A percentile compares a stretch with the other conserved stretches of the same genome.
phyloP scores from a whole-genome alignment of 2,329 filamentous ascomycete genomes.

The Capronia epimyces region DNA sequence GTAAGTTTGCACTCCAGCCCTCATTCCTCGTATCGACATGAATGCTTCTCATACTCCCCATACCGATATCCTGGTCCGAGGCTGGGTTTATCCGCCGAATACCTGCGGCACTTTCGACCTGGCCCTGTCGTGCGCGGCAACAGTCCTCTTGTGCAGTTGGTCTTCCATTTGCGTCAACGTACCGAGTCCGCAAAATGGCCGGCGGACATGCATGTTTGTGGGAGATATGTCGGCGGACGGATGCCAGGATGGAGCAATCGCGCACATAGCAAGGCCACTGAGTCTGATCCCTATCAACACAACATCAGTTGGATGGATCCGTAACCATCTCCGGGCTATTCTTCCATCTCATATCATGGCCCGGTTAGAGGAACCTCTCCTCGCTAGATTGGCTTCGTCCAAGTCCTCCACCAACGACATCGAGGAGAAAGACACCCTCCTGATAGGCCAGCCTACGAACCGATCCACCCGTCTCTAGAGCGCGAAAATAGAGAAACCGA shows the following conservation, averaged over 20 bases:
- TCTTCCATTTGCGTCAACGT: background rate
- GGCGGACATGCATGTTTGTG: too few species aligned
- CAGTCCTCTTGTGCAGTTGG: constrained; percentile 2
- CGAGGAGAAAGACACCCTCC: constrained; percentile 58
- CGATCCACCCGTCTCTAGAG: constrained; percentile 37
- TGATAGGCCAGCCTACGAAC: constrained; percentile 48
- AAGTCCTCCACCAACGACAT: constrained; percentile 51
- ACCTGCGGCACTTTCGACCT: background rate
- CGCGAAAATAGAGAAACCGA: constrained; percentile 65
- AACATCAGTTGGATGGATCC: background rate
- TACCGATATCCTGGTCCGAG: background rate
- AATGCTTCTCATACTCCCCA: background rate
- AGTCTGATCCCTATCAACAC: too few species aligned
- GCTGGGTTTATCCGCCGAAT: background rate
- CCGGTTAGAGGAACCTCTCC: constrained; percentile 47
- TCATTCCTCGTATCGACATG: background rate
- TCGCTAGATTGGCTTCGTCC: constrained; percentile 54
- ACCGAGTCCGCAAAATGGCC: background rate
- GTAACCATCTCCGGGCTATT: background rate
- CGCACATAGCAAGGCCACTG: too few species aligned
- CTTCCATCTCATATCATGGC: constrained; percentile 13
- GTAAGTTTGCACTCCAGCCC: background rate
- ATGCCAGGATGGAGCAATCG: too few species aligned
- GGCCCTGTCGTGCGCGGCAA: background rate
- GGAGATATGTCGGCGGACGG: too few species aligned